Evolutionary conservation across 805 yeast species (phyloP), one percentile per base, ranked within the genome.

Genomic region (Barnettozyma salicaria): DNA sequence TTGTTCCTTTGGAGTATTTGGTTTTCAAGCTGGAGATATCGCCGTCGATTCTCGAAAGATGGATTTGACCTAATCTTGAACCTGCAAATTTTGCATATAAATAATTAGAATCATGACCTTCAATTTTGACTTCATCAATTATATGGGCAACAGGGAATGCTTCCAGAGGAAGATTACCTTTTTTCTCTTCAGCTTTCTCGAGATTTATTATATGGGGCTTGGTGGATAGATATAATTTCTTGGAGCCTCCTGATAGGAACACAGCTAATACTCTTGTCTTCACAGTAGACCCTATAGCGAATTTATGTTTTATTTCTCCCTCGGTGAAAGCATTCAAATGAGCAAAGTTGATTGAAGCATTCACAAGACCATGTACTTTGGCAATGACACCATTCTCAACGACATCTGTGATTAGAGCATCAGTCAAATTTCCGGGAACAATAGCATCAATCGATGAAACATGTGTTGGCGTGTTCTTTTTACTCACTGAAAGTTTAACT

Each of bases 351-450:
- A 86, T 64, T 1, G 89, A 74, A 12, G 80, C 94, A 45, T 80
- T 78, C 14, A 81, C 71, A 39, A 84, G 61, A 37, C 96, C 96
- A 47, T 78, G 78, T 0, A 76, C 79, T 55, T 78, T 82, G 45
- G 83, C 74, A n/a, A 70, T 59, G 13, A 86, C 59, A 43, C 98
- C 98, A 25, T 72, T 60, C 7, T 64, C 55, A 19, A 70, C 59
- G 16, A 77, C 70, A 7, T 76, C 78, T 16, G 80, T 70, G 16
- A 88, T 72, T 20, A 80, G 61, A 6, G 88, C 83, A 41, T 83
- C 87, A 8, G 89, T 86, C 9, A 79, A 53, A 45, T 79, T 74
- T 50, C 98, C 99, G 3, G 99, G 95, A 26, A 83, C 71, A 19
- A 89, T 71, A 4, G 95, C 76, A 50, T 88, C 94, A 16, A 86